Evolutionary conservation across 768 basidiomycete species (phyloP).

Genomic region (Mrakia hoshinonis): DNA sequence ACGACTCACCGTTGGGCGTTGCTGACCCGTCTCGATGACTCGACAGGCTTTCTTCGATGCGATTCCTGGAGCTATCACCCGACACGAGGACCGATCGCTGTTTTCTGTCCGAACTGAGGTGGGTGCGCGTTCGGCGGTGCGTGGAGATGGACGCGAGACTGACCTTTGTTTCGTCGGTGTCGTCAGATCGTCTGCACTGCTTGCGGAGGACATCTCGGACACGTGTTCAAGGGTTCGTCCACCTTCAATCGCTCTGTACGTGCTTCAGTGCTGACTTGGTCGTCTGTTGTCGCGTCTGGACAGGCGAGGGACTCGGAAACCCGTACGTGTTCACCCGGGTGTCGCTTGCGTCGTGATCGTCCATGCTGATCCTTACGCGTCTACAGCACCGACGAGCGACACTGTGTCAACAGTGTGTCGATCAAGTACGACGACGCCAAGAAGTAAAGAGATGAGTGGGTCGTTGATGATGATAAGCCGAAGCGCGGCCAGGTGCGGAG

Average conservation of each 20-base stretch:
- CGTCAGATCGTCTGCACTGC: neutral
- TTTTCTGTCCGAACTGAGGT: slow-evolving; percentile 74
- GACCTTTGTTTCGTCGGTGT: neutral
- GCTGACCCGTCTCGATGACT: slow-evolving; percentile 70
- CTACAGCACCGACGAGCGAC: slow-evolving; percentile 58
- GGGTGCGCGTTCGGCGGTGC: slow-evolving; percentile 55
- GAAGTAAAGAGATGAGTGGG: neutral
- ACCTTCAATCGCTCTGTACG: slow-evolving; percentile 62
- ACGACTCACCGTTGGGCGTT: neutral
- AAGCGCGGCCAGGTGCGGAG: neutral
- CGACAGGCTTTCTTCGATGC: slow-evolving; percentile 98
- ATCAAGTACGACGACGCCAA: slow-evolving; percentile 51
- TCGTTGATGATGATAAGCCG: too few relatives aligned
- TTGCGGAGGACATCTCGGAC: slow-evolving; percentile 59
- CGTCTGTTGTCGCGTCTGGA: too few relatives aligned
- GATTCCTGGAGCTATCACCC: slow-evolving; percentile 73
- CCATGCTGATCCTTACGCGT: neutral
- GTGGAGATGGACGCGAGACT: slow-evolving; percentile 43
- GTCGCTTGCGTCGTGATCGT: neutral
- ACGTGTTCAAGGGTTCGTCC: slow-evolving; percentile 90
- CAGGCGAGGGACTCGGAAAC: slow-evolving; percentile 1
- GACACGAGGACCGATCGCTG: slow-evolving; percentile 59
- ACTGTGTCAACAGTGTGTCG: slow-evolving; percentile 68
- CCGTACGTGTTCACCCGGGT: neutral
- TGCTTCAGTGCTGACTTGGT: slow-evolving; percentile 29